Evolutionary conservation across 148 eudicot genomes (phyloP), one percentile per base, ranked within the genome.

Genomic region (Dysphania ambrosioides): DNA sequence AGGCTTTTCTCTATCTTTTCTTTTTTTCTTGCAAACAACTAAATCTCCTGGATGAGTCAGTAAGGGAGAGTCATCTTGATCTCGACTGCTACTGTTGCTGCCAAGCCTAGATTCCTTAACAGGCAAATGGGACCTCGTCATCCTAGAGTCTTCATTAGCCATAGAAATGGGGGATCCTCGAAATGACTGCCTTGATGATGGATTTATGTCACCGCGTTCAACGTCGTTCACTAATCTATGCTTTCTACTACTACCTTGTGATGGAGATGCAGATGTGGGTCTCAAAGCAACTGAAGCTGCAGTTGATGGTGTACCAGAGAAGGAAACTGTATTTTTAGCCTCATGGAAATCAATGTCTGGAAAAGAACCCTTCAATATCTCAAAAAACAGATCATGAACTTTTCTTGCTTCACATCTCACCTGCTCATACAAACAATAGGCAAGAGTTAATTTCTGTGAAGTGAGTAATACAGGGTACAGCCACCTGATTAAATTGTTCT

Each of bases 391-490:
- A 71, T 90, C 96, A 63, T 95, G 99, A 57, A 95, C 96, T 77
- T 92, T 92, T 79, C 85, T 90, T 70, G 97, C 97, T 80, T 95
- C 99, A 34, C 88, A 81, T 78, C 91, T 87, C 80, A 92, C 99
- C 99, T 95, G 82, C 72, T 75, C 53, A 67, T 49, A 31, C 60
- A 68, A 77, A 59, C 60, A 56, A 40, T 15, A 66, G 36, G 40
- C 76, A 71, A n/a, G 32, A 21, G 2, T 42, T 44, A 32, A 62
- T 1, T 24, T 51, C 71, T 51, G 75, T 49, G 15, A 2, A 34
- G 21, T 29, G 6, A 30, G 42, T 35, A 64, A 34, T 32, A 5
- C 30, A 64, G 26, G 8, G 11, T 40, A 66, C 23, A 19, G 30
- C 21, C 51, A 66, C 51, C 30, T 38, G 24, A 38, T n/a, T 53